A percentile compares a stretch with the other conserved stretches of the same genome.
Evolutionary conservation across 2,329 filamentous ascomycete species (phyloP).

Genomic region (Penicillium hordei): DNA sequence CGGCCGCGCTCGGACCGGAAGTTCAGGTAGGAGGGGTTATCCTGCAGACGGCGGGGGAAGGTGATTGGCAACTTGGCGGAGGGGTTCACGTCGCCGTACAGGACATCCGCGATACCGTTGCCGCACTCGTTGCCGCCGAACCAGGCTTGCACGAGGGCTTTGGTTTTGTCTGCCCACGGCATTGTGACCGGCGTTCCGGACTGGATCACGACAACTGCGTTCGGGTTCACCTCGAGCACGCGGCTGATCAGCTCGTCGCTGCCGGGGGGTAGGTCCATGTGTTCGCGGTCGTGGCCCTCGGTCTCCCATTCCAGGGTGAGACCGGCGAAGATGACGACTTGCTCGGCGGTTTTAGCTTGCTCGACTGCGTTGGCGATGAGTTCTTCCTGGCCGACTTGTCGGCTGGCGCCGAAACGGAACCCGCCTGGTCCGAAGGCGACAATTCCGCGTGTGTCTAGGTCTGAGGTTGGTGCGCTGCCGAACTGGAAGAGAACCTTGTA

Average conservation of each 20-base stretch:
- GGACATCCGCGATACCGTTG: constrained; percentile 74
- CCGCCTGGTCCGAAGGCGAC: constrained; percentile 60
- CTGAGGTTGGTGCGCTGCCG: constrained; percentile 59
- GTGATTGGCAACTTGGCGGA: constrained; percentile 72
- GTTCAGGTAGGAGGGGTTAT: constrained; percentile 76
- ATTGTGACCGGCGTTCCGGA: constrained; percentile 68
- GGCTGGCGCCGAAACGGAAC: constrained; percentile 62
- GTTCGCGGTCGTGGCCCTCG: constrained; percentile 63
- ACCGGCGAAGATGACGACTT: constrained; percentile 75
- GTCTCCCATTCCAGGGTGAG: constrained; percentile 81
- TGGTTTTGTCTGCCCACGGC: constrained; percentile 48
- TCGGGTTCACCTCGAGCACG: constrained; percentile 65
- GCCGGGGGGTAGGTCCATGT: constrained; percentile 58
- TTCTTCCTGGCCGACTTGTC: constrained; percentile 56
- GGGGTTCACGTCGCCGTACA: constrained; percentile 73
- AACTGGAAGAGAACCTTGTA: constrained; percentile 63
- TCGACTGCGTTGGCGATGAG: constrained; percentile 67
- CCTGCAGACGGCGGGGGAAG: constrained; percentile 66
- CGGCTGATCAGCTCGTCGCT: constrained; percentile 62
- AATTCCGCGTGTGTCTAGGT: constrained; percentile 50
- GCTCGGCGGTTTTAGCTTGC: constrained; percentile 68
- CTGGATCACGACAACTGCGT: constrained; percentile 72
- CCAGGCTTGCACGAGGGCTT: constrained; percentile 72
- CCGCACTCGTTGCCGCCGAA: constrained; percentile 86
- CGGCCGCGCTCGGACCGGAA: constrained; percentile 69